Evolutionary conservation across 164 flowering plant species (phyloP).

Genomic region (Chimonanthus praecox): DNA sequence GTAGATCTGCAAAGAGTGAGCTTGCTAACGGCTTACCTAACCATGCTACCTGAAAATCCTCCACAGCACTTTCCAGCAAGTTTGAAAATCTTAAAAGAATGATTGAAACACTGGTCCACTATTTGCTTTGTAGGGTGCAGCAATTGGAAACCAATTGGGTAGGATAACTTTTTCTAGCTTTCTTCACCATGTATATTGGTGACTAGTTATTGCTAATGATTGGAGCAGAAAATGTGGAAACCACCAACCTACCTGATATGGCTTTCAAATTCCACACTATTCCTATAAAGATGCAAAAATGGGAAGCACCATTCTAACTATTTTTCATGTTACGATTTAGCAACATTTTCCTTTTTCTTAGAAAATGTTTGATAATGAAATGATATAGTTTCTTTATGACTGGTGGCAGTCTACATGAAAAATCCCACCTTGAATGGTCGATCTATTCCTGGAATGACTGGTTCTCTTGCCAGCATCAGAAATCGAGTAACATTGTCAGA

Average conservation of each 20-base stretch:
- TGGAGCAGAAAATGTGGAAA: background rate
- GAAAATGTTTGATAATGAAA: background rate
- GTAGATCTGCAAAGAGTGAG: too few relatives aligned
- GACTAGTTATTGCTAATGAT: background rate
- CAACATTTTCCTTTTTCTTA: too few relatives aligned
- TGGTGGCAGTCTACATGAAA: background rate
- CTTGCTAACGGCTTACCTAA: too few relatives aligned
- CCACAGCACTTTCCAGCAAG: background rate
- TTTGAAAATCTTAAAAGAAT: background rate
- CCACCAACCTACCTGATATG: background rate
- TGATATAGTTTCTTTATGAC: background rate
- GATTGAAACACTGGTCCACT: background rate
- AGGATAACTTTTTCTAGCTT: background rate
- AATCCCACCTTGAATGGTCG: conserved; percentile 74
- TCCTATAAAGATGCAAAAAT: background rate
- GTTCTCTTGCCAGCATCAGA: conserved; percentile 90
- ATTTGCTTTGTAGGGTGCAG: too few relatives aligned
- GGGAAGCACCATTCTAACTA: background rate
- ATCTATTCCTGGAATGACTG: conserved; percentile 73
- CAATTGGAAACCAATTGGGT: background rate
- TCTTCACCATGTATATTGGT: background rate
- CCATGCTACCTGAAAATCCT: too few relatives aligned
- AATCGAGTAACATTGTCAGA: conserved; percentile 84
- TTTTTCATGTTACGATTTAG: too few relatives aligned
- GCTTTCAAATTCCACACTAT: background rate